Conservation (phyloP, 208 protist species). For the Trypanosoma platydactyli region DNA sequence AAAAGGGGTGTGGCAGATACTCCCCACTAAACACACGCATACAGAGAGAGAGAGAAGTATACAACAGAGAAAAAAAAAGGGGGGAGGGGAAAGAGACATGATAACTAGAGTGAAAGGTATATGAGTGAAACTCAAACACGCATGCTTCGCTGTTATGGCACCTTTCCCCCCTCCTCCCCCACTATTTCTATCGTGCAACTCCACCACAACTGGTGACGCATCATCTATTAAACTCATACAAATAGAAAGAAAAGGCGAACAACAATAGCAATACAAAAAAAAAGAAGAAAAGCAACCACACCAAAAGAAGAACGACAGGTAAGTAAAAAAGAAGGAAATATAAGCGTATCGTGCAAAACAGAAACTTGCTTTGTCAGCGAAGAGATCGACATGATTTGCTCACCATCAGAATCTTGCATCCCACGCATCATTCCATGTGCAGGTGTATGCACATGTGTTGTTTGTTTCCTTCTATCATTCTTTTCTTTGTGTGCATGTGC, state of each 20-base stretch:
- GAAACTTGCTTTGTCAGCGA: too few species aligned
- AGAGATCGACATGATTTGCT: too few species aligned
- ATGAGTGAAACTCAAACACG: background rate
- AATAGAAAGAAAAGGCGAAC: slow-evolving; percentile 11
- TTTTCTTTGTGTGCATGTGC: background rate
- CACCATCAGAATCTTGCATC: too few species aligned
- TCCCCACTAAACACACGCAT: too few species aligned
- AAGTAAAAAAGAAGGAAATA: background rate
- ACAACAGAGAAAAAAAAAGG: background rate
- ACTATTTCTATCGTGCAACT: background rate
- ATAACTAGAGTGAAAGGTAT: too few species aligned
- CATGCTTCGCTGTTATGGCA: background rate
- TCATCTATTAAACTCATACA: slow-evolving; percentile 5
- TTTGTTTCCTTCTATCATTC: background rate
- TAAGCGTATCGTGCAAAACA: too few species aligned
- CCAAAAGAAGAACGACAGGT: background rate
- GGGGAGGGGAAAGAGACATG: too few species aligned
- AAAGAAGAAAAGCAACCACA: slow-evolving; percentile 2
- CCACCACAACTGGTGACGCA: too few species aligned
- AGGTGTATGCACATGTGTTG: background rate
- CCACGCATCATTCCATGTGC: too few species aligned
- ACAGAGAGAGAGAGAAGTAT: background rate
- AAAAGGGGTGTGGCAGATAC: too few species aligned
- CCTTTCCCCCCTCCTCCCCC: background rate
- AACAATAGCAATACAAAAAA: background rate